Base-by-base conservation (phyloP, 148 eudicot genomes). In the Polygonum maritimum region DNA sequence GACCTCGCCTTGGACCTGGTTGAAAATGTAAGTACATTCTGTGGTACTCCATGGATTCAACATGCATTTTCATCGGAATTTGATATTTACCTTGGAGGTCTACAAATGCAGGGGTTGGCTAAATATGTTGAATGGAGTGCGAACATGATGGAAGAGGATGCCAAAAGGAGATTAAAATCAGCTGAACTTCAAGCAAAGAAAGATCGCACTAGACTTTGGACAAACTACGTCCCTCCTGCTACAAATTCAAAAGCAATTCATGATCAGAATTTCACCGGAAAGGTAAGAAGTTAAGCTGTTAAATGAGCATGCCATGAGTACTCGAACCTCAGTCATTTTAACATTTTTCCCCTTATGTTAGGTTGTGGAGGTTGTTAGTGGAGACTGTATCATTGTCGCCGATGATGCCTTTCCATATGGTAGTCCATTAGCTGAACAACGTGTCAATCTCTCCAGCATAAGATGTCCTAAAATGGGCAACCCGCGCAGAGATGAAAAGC, bases 101-200 rank as follows among this genome's bases (percentile, higher is more conserved):
- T 39, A 44, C 18, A 11, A 65, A 12, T 65, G 45, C 71, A 96
- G 99, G 99, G 99, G 54, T 87, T 87, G 76, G 99, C 97, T 75
- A 92, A 91, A 81, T 92, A 84, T 84, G 97, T 91, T 74, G 97
- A 92, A 49, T 91, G 98, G 99, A 96, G 99, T 80, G 97, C 95
- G 77, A 92, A 80, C 77, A 33, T 84, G 84, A 62, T 96, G 88
- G 99, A 96, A 81, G 89, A 84, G 33, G 92, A 89, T 51, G 90
- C 86, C 55, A 91, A 81, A 80, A 74, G 82, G 74, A 82, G 73
- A 73, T 78, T 96, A 78, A 92, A 92, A 82, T 60, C 87, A 74
- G 89, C 89, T 36, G 99, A 96, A 79, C 94, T 96, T 75, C 87
- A 91, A 76, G 94, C 98, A 76, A 92, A 96, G 86, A 92, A 92